Conservation (phyloP, 495 filamentous ascomycete genomes). For the Daldinia bambusicola region DNA sequence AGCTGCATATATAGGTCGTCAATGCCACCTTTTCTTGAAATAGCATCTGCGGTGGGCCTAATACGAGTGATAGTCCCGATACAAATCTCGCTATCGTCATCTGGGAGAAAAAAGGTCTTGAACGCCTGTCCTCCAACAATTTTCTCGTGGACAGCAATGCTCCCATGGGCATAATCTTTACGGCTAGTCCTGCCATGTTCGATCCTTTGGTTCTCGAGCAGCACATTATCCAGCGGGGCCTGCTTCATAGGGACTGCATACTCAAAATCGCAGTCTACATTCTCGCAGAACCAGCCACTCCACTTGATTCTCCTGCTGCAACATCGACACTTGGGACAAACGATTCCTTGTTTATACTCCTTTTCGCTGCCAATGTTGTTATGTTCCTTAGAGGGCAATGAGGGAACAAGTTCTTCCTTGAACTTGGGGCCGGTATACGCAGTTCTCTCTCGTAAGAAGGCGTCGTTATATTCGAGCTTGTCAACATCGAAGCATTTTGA, state of each 20-base stretch:
- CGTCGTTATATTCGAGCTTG: constrained; percentile 63
- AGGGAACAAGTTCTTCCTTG: constrained; percentile 54
- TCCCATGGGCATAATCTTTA: neutral
- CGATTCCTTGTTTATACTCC: constrained; percentile 65
- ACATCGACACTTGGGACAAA: constrained; percentile 74
- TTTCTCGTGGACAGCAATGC: constrained; percentile 1
- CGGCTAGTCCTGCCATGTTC: neutral
- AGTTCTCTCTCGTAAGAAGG: constrained; percentile 65
- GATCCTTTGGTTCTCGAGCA: constrained; percentile 4
- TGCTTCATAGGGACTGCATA: constrained; percentile 53
- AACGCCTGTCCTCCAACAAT: constrained; percentile 42
- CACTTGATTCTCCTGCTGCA: constrained; percentile 72
- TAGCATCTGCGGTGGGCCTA: constrained; percentile 62
- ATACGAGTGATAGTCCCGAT: constrained; percentile 73
- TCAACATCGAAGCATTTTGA: constrained; percentile 36
- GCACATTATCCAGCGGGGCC: constrained; percentile 37
- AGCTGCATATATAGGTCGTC: constrained; percentile 71
- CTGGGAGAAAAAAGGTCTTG: constrained; percentile 52
- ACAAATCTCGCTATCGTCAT: constrained; percentile 21
- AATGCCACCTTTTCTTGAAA: constrained; percentile 63
- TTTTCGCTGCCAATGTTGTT: constrained; percentile 50
- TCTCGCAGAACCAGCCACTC: constrained; percentile 71
- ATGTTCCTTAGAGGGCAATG: constrained; percentile 27
- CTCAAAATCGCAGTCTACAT: constrained; percentile 60
- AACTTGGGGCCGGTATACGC: constrained; percentile 21